Evolutionary conservation across 805 yeast species (phyloP).

Genomic region (Wickerhamomyces bovis): DNA sequence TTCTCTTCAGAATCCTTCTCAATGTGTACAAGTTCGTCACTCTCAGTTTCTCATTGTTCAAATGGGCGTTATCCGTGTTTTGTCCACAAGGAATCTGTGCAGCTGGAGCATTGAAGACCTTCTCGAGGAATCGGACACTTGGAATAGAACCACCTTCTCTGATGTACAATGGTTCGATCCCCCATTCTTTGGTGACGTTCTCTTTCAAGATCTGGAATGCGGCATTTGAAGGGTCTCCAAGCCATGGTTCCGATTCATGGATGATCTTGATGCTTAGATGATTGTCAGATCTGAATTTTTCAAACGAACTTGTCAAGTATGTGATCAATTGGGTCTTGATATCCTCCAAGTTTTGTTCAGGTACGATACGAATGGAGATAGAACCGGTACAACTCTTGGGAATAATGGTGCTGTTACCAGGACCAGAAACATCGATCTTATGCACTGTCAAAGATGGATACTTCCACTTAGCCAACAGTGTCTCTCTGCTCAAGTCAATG

Average conservation of each 20-base stretch:
- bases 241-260: constrained; percentile 94
- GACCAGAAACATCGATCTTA: constrained; percentile 80
- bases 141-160: constrained; percentile 98
- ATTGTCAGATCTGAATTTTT: constrained; percentile 51
- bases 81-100: constrained; percentile 97
- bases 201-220: constrained; percentile 63
- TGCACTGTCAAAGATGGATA: constrained; percentile 87
- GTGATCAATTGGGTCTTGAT: constrained; percentile 46
- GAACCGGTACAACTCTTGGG: constrained; percentile 76
- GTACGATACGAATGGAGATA: constrained; percentile 81
- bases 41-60: constrained; percentile 79
- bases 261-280: constrained; percentile 52
- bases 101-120: constrained; percentile 77
- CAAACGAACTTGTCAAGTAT: constrained; percentile 45
- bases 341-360: constrained; percentile 66
- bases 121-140: constrained; percentile 77
- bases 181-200: constrained; percentile 70
- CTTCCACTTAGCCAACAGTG: constrained; percentile 79
- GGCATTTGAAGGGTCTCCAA: constrained; percentile 75
- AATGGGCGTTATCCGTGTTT: constrained; percentile 89
- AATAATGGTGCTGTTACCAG: constrained; percentile 83
- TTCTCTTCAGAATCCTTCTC: constrained; percentile 45
- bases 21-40: constrained; percentile 73
- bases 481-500: constrained; percentile 33
- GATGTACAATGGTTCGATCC: constrained; percentile 71